Conservation (phyloP, 192 early-diverging fungal genomes). For the Coemansia sp. region DNA sequence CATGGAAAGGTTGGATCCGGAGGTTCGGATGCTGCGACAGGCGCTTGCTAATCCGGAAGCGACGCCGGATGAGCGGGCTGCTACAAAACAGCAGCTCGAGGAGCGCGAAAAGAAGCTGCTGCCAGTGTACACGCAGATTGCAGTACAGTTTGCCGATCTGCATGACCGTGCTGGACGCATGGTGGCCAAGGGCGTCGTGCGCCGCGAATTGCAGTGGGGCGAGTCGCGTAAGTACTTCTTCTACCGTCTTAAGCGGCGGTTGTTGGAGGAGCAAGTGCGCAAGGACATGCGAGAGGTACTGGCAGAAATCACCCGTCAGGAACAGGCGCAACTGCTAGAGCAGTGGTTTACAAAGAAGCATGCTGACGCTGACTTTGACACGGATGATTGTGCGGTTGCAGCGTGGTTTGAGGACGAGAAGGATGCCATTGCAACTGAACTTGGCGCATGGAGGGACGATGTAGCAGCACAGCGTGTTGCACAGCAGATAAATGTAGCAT, state of each 20-base stretch:
- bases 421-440: background rate
- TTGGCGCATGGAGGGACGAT: conserved; percentile 13
- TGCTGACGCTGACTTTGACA: conserved; percentile 50
- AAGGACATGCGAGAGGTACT: conserved; percentile 52
- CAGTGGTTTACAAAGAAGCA: conserved; percentile 59
- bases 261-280: conserved; percentile 77
- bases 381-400: conserved; percentile 58
- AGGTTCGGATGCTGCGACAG: conserved; percentile 72
- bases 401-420: conserved; percentile 60
- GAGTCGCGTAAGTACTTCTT: conserved; percentile 85
- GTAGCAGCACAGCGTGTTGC: conserved; percentile 10
- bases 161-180: conserved; percentile 96
- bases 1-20: conserved; percentile 88
- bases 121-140: conserved; percentile 90
- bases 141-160: conserved; percentile 95
- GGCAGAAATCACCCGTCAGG: conserved; percentile 41
- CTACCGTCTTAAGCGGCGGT: conserved; percentile 83
- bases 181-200: conserved; percentile 90
- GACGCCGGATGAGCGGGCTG: conserved; percentile 61
- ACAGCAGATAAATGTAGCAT: conserved; percentile 9
- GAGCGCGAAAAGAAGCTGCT: conserved; percentile 82
- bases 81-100: conserved; percentile 71
- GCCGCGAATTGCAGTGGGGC: conserved; percentile 75
- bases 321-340: conserved; percentile 54
- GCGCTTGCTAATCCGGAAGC: conserved; percentile 58